Evolutionary conservation across 257 asterid species (phyloP).

Genomic region (Fraxinus americana): DNA sequence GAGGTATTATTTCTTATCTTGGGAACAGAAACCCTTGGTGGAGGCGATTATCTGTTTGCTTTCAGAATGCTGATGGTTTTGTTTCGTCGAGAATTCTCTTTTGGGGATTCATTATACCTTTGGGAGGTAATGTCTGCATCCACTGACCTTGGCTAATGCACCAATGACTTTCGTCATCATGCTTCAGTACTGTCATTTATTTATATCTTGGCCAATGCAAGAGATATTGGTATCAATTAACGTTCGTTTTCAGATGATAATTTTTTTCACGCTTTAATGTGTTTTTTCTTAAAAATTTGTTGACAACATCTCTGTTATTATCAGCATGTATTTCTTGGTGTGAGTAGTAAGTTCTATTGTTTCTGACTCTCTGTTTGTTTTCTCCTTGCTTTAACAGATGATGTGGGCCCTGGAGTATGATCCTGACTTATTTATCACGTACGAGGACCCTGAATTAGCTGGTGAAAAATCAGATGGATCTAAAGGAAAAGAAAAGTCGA

Average conservation of each 20-base stretch:
- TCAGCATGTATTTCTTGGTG: not conserved
- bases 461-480: slow-evolving; percentile 54
- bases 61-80: slow-evolving; percentile 95
- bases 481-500: slow-evolving; percentile 57
- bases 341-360: not conserved
- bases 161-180: not conserved
- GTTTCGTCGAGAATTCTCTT: slow-evolving; percentile 94
- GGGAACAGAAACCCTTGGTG: slow-evolving; percentile 74
- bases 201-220: not conserved
- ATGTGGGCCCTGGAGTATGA: slow-evolving; percentile 98
- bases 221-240: not conserved
- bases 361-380: slow-evolving; percentile 12
- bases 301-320: not conserved
- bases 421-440: slow-evolving; percentile 55
- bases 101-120: slow-evolving; percentile 82
- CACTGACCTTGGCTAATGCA: not conserved
- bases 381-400: slow-evolving; percentile 51
- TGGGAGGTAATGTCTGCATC: slow-evolving; percentile 74
- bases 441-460: slow-evolving; percentile 58
- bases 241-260: not conserved
- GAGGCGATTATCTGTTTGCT: slow-evolving; percentile 93
- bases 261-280: not conserved
- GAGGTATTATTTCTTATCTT: slow-evolving; percentile 24
- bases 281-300: not conserved
- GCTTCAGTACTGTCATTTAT: no score